These are phyloP conservation scores for Solanum piurae DNA, from an alignment of 257 asterid genomes.

Conservation along the genomic window DNA sequence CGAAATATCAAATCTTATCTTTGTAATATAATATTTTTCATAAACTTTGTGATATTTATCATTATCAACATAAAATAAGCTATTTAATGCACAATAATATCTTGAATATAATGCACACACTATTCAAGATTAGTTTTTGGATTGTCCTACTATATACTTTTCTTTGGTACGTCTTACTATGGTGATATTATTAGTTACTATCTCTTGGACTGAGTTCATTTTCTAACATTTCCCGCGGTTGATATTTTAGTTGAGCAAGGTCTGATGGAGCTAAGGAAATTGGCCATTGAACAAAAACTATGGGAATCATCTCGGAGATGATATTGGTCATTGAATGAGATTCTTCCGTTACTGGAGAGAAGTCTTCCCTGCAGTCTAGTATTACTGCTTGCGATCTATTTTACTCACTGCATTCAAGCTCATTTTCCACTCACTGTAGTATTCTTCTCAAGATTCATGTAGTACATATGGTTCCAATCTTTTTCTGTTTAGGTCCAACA, in stretches of 20 bases:
- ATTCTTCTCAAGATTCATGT: not conserved
- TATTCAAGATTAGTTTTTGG: not conserved
- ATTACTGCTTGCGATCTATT: not conserved
- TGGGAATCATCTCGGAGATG: constrained; percentile 43
- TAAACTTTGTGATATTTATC: not conserved
- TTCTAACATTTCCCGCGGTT: not conserved
- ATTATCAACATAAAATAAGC: not conserved
- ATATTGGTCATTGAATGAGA: constrained; percentile 18
- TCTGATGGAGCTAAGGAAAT: constrained; percentile 34
- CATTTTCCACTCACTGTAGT: not conserved
- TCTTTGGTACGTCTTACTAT: not conserved
- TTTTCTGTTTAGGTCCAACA: not conserved
- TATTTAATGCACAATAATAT: not conserved
- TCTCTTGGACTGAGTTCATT: not conserved
- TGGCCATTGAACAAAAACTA: constrained; percentile 31
- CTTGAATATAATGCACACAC: not conserved
- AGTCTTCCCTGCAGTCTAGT: constrained; percentile 14
- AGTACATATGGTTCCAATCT: not conserved
- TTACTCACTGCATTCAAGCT: not conserved
- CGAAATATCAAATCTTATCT: not conserved
- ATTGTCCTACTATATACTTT: not conserved
- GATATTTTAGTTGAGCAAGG: constrained; percentile 36
- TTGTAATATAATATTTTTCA: not conserved
- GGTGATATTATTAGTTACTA: not conserved
- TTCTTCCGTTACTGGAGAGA: constrained; percentile 28